phyloP scores from a whole-genome alignment of 352 stramenopile genomes.

The Phytophthora crassamura region DNA sequence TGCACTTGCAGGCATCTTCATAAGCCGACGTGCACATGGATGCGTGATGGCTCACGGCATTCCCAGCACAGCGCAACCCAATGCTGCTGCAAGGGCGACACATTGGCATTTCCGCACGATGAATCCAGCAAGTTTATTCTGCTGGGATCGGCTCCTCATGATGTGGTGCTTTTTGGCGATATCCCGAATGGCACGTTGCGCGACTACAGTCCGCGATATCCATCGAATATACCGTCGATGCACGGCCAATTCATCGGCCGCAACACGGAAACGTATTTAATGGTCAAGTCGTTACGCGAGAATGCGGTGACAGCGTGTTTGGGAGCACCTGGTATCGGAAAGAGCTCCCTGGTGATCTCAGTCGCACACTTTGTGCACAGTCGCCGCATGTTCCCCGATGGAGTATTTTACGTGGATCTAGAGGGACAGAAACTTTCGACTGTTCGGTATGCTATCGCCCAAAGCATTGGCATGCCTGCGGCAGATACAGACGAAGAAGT shows the following conservation, averaged over 20 bases:
- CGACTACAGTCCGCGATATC: constrained; percentile 74
- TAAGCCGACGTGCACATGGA: constrained; percentile 74
- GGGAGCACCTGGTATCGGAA: constrained; percentile 79
- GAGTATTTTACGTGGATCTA: constrained; percentile 85
- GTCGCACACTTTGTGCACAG: constrained; percentile 84
- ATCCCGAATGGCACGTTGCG: constrained; percentile 62
- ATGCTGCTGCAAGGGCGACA: constrained; percentile 79
- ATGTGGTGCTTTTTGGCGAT: constrained; percentile 77
- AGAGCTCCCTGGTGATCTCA: constrained; percentile 84
- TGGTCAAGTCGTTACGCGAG: constrained; percentile 78
- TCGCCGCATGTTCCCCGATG: constrained; percentile 79
- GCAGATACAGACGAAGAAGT: constrained; percentile 81
- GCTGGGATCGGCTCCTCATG: constrained; percentile 56
- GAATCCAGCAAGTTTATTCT: constrained; percentile 87
- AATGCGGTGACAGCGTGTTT: constrained; percentile 80
- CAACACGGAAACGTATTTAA: constrained; percentile 80
- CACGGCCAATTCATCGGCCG: constrained; percentile 85
- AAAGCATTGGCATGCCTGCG: constrained; percentile 78
- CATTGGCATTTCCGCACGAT: constrained; percentile 76
- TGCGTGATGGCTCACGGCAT: constrained; percentile 66
- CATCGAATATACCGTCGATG: constrained; percentile 83
- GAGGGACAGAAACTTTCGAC: constrained; percentile 84
- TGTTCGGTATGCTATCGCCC: constrained; percentile 82
- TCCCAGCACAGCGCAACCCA: constrained; percentile 69
- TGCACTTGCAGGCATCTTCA: constrained; percentile 63